phyloP scores from a whole-genome alignment of 306 rosid species.

The Boehmeria nivea region DNA sequence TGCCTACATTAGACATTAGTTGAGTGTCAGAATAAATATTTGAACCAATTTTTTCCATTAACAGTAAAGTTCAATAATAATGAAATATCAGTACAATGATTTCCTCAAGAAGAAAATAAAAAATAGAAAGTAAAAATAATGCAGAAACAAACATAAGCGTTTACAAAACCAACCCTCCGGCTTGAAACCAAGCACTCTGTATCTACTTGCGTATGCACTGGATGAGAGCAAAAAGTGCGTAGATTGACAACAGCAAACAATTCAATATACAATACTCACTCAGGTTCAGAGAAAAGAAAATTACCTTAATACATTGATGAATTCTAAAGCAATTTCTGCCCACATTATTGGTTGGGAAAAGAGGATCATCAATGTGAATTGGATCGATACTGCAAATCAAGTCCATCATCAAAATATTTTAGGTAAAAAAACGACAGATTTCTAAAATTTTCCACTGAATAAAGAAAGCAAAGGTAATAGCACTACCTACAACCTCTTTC shows the following conservation, averaged over 20 bases:
- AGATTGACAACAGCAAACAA: constrained; percentile 4
- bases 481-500: constrained; percentile 95
- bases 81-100: not conserved
- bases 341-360: constrained; percentile 80
- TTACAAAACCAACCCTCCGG: too few species aligned
- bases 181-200: too few species aligned
- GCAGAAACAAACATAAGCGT: too few species aligned
- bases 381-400: constrained; percentile 81
- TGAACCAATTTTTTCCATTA: too few species aligned
- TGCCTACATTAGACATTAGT: constrained; percentile 49
- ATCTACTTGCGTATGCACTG: too few species aligned
- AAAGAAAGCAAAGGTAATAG: constrained; percentile 13
- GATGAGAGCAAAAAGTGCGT: not conserved
- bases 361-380: constrained; percentile 92
- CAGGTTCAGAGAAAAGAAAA: not conserved
- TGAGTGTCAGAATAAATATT: constrained; percentile 16
- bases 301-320: constrained; percentile 97
- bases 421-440: constrained; percentile 13
- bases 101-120: not conserved
- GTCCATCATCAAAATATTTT: constrained; percentile 14
- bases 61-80: too few species aligned
- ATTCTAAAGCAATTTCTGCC: constrained; percentile 97
- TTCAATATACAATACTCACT: not conserved
- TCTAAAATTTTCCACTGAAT: constrained; percentile 1
- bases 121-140: not conserved